Conservation (phyloP, 768 basidiomycete genomes). For the Mycena pura region DNA sequence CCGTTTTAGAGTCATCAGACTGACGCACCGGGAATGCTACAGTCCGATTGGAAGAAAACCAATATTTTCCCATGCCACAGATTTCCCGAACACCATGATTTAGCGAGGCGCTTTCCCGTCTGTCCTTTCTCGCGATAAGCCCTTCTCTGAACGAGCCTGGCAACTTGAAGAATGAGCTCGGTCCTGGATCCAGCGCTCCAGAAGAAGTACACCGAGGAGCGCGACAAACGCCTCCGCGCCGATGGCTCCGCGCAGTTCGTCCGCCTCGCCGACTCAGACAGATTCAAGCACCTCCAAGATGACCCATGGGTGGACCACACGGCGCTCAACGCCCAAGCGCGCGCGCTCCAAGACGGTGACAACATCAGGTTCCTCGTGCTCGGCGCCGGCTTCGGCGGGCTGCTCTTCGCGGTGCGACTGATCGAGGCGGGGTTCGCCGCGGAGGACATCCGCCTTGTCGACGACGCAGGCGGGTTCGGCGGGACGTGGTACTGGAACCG, state of each 20-base stretch:
- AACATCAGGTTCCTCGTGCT: slow-evolving; percentile 12
- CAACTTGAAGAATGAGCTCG: too few relatives aligned
- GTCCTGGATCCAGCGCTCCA: neutral
- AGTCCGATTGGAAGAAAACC: too few relatives aligned
- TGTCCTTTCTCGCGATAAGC: too few relatives aligned
- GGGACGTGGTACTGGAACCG: slow-evolving; percentile 32
- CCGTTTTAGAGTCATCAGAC: too few relatives aligned
- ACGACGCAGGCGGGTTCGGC: slow-evolving; percentile 25
- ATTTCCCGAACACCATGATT: too few relatives aligned
- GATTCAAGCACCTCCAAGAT: slow-evolving; percentile 8
- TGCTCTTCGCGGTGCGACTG: slow-evolving; percentile 14
- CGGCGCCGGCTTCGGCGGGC: slow-evolving; percentile 13
- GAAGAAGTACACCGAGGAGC: slow-evolving; percentile 21
- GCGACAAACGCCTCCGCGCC: slow-evolving; percentile 21
- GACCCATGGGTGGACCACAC: slow-evolving; percentile 22
- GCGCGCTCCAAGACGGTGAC: slow-evolving; percentile 7
- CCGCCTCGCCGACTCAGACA: slow-evolving; percentile 3
- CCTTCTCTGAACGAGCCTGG: too few relatives aligned
- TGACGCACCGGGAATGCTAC: too few relatives aligned
- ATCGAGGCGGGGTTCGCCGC: slow-evolving; percentile 20
- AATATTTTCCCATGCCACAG: too few relatives aligned
- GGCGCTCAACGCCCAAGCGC: slow-evolving; percentile 10
- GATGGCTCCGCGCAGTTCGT: slow-evolving; percentile 16
- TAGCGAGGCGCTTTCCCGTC: too few relatives aligned
- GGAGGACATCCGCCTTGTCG: slow-evolving; percentile 19